These are phyloP conservation scores for Blastocystis sp. DNA, from an alignment of 352 stramenopile species.

Conservation along the genomic window DNA sequence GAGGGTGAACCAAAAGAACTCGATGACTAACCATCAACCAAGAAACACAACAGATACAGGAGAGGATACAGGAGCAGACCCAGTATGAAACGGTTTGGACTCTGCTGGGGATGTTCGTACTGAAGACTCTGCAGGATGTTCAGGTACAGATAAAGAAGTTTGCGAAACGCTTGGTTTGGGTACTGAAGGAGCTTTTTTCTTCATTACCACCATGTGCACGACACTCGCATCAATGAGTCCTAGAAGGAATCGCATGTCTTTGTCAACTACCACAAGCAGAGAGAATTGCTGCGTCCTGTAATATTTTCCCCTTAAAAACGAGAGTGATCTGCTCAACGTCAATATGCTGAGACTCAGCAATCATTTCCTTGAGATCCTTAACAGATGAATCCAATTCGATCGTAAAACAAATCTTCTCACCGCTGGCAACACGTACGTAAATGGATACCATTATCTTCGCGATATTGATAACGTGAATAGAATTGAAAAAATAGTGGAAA, in stretches of 20 bases:
- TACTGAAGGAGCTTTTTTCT: not conserved
- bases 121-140: not conserved
- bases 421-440: slow-evolving; percentile 11
- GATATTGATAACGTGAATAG: not conserved
- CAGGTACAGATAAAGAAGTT: not conserved
- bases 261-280: not conserved
- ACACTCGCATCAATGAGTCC: slow-evolving; percentile 37
- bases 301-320: slow-evolving; percentile 48
- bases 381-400: slow-evolving; percentile 15
- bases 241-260: not conserved
- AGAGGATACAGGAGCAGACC: not conserved
- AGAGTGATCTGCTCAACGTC: slow-evolving; percentile 7
- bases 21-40: not conserved
- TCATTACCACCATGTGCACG: slow-evolving; percentile 54
- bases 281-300: slow-evolving; percentile 10
- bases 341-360: not conserved
- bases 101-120: not conserved
- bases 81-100: not conserved
- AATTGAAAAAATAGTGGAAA: not conserved
- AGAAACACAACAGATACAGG: not conserved
- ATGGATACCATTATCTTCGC: slow-evolving; percentile 23
- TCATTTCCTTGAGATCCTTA: slow-evolving; percentile 2
- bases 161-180: not conserved
- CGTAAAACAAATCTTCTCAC: not conserved
- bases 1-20: not conserved